These are phyloP conservation scores for Trichothecium roseum DNA, from an alignment of 2,329 filamentous ascomycete species.

Conservation along the genomic window DNA sequence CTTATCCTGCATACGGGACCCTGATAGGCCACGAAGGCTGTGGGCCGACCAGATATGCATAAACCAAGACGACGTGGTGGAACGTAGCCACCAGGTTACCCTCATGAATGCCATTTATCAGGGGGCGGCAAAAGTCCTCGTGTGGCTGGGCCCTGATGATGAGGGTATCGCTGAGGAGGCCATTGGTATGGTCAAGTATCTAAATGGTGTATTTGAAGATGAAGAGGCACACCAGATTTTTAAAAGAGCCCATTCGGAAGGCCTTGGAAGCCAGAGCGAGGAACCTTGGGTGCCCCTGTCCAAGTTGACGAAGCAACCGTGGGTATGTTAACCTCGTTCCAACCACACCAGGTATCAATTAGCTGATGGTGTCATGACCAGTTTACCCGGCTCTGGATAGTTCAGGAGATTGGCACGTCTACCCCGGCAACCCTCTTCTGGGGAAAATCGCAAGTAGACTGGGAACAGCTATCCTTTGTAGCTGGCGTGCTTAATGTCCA, in stretches of 20 bases:
- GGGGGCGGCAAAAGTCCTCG: slow-evolving; percentile 18
- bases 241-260: slow-evolving; percentile 17
- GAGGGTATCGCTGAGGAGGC: slow-evolving; percentile 17
- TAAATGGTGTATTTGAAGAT: slow-evolving; percentile 18
- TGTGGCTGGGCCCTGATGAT: slow-evolving; percentile 23
- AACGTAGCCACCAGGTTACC: slow-evolving; percentile 24
- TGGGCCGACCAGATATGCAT: slow-evolving; percentile 32
- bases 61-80: slow-evolving; percentile 23
- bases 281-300: slow-evolving; percentile 20
- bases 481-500: slow-evolving; percentile 18
- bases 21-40: slow-evolving; percentile 15
- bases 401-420: slow-evolving; percentile 23
- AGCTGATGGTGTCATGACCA: slow-evolving; percentile 6
- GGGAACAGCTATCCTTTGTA: slow-evolving; percentile 19
- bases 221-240: slow-evolving; percentile 18
- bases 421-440: slow-evolving; percentile 22
- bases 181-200: slow-evolving; percentile 13
- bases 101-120: slow-evolving; percentile 27
- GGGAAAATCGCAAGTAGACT: slow-evolving; percentile 20
- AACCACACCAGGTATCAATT: not conserved
- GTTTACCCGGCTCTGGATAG: slow-evolving; percentile 26
- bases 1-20: slow-evolving; percentile 16
- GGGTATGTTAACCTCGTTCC: slow-evolving; percentile 15
- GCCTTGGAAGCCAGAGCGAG: slow-evolving; percentile 15
- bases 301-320: slow-evolving; percentile 18